These are phyloP conservation scores for Auriculariales sp. DNA, from an alignment of 768 basidiomycete species.

Conservation along the genomic window DNA sequence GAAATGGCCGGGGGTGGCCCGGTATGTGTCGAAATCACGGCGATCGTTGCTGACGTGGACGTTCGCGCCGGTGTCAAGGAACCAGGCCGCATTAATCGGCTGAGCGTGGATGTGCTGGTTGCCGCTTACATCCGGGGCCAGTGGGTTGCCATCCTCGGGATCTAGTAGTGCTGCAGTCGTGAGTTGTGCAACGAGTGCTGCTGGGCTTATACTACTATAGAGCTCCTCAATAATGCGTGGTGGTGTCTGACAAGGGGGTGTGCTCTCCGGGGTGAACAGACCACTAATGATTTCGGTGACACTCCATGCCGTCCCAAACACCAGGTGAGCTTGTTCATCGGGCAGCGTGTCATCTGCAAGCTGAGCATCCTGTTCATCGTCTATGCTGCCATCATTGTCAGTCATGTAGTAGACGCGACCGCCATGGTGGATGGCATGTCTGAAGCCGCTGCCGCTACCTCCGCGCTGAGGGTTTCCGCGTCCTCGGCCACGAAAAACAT, in stretches of 20 bases:
- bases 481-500: background rate
- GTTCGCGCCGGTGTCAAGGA: background rate
- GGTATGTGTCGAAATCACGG: background rate
- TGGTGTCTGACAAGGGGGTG: background rate
- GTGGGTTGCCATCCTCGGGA: background rate
- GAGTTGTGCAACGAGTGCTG: too few species aligned
- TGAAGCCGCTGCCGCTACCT: background rate
- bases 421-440: background rate
- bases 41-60: background rate
- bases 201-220: too few species aligned
- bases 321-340: too few species aligned
- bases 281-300: too few species aligned
- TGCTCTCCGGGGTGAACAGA: background rate
- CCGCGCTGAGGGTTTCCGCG: too few species aligned
- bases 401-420: background rate
- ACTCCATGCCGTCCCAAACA: too few species aligned
- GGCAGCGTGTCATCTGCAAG: too few species aligned
- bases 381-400: background rate
- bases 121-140: too few species aligned
- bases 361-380: too few species aligned
- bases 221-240: background rate
- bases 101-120: background rate
- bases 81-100: background rate
- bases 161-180: too few species aligned
- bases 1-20: background rate